Evolutionary conservation across 1,284 basidiomycete genomes (phyloP).

Genomic region (Ustilago shanxiensis): DNA sequence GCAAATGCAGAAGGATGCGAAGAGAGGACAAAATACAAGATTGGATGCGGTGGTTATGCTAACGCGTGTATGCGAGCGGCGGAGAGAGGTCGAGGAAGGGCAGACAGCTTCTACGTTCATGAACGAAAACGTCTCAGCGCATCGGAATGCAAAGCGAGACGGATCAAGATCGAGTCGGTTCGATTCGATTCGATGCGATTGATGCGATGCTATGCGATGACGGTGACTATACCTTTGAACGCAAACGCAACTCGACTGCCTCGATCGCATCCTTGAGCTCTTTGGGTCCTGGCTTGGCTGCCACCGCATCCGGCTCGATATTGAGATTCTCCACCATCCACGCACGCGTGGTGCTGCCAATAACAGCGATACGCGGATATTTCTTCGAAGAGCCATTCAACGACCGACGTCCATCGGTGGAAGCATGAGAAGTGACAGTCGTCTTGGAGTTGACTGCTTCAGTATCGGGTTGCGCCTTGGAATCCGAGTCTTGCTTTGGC

Average conservation of each 20-base stretch:
- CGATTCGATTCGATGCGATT: not conserved
- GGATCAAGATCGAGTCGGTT: not conserved
- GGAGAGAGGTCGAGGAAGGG: not conserved
- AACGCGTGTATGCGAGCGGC: not conserved
- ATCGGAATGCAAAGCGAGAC: not conserved
- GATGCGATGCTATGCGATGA: not conserved
- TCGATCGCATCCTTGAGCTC: slow-evolving; percentile 63
- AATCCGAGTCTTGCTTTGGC: slow-evolving; percentile 9
- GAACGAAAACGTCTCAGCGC: not conserved
- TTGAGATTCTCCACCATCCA: slow-evolving; percentile 60
- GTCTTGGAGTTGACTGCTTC: slow-evolving; percentile 17
- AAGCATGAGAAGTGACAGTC: slow-evolving; percentile 29
- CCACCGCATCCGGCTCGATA: slow-evolving; percentile 62
- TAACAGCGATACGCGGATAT: slow-evolving; percentile 60
- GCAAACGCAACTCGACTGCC: slow-evolving; percentile 49
- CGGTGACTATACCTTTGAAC: slow-evolving; percentile 14
- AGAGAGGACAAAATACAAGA: not conserved
- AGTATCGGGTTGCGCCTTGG: not conserved
- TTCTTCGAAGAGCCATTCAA: slow-evolving; percentile 18
- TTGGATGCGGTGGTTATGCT: slow-evolving; percentile 5
- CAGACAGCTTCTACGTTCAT: not conserved
- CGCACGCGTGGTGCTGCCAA: slow-evolving; percentile 59
- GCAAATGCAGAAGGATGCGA: slow-evolving; percentile 4
- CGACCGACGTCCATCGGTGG: not conserved
- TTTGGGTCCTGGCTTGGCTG: slow-evolving; percentile 57